Percentiles rank a stretch among this genome's conserved stretches.
These are phyloP conservation scores for Gracilariopsis chorda DNA, from an alignment of 23 red algal species.

Conservation along the genomic window DNA sequence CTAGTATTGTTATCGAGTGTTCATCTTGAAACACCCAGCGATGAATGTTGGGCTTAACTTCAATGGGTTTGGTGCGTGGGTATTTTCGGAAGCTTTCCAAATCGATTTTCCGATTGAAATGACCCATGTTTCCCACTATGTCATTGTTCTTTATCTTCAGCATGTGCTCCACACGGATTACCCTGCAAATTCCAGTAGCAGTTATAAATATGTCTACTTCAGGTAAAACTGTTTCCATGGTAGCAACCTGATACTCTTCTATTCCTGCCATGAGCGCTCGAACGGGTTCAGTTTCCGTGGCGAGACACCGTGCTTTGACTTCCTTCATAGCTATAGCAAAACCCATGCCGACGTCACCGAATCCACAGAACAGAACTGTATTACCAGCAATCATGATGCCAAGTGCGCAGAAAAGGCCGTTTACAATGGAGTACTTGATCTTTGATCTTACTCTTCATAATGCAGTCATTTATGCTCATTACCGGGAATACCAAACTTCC, in stretches of 20 bases:
- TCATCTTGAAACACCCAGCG: neutral
- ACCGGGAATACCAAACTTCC: neutral
- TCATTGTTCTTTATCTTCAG: neutral
- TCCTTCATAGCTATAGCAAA: neutral
- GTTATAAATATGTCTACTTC: conserved; percentile 10
- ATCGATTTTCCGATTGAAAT: neutral
- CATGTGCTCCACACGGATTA: neutral
- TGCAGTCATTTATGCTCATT: neutral
- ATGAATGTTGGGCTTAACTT: neutral
- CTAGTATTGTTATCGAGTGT: neutral
- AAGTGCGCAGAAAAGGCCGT: neutral
- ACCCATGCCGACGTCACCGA: too few relatives aligned
- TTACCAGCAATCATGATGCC: too few relatives aligned
- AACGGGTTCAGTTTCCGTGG: neutral
- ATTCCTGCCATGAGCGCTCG: neutral
- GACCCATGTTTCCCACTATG: neutral
- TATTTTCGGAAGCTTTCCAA: too few relatives aligned
- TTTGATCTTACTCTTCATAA: neutral
- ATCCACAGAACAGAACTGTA: too few relatives aligned
- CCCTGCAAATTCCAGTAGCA: neutral
- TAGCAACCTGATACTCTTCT: neutral
- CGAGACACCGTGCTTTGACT: neutral
- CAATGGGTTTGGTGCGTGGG: too few relatives aligned
- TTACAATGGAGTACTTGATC: neutral
- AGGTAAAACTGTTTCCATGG: neutral